Base-by-base conservation (phyloP, 2,329 filamentous ascomycete species). In the Pseudogymnoascus sp. region DNA sequence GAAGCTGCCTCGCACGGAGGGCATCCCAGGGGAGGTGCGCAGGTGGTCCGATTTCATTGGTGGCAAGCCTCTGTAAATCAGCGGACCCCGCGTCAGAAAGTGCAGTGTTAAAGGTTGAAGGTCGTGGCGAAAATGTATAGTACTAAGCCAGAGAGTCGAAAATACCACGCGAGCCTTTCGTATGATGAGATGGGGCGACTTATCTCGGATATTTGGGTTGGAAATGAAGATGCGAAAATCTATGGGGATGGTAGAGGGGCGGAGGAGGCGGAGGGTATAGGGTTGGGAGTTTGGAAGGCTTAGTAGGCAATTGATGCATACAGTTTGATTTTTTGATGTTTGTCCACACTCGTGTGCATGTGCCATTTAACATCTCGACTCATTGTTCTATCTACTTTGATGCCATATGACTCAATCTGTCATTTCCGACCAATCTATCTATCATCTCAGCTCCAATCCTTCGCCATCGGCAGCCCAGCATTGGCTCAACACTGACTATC, bases 1-100 rank as follows among this genome's bases (percentile, higher is more conserved):
- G 83, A 99, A 97, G 82, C 83, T 99, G 60, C 95, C 95, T 66
- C 87, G 91, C 72, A 80, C 85, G 66, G 91, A 95, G 74, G 93
- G 92, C 62, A 93, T 97, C 68, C 95, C 95, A 59, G 81, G 85
- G 59, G 95, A 99, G 79, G 95, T 97, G 72, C 87, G 89, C 76
- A 87, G 88, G 73, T 99, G 95, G 95, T 96, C 91, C 69, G 88
- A 97, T 72, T 99, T 97, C 77, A 89, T 96, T 72, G 92, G 92
- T 68, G 88, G 88, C 72, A 91, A 91, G 83, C 88, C 87, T 62
- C 78, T 91, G 80, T 91, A 86, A 79, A 31, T 61, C 33, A 61
- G 50, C 2, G 5, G 10, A 33, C 19, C 35, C 50, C 50, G 21
- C 17, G 28, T 33, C 28, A 19, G 11, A 57, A 35, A 35, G 50